A percentile compares a stretch with the other conserved stretches of the same genome.
phyloP scores from a whole-genome alignment of 768 basidiomycete genomes.

The Porphyrellus cyaneotinctus region DNA sequence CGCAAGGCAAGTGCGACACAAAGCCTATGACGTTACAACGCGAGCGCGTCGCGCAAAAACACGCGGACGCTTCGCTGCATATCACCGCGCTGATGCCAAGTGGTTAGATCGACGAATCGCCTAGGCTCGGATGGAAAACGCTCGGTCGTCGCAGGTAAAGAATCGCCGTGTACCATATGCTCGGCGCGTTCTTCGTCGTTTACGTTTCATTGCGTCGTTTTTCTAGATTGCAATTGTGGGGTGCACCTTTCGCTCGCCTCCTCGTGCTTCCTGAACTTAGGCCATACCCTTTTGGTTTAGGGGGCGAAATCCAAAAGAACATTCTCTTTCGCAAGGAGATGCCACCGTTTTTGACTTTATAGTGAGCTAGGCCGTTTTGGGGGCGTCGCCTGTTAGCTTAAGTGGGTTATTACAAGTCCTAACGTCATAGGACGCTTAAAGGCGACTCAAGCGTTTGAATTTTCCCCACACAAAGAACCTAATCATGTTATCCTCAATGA shows the following conservation, averaged over 20 bases:
- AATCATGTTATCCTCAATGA: conserved; percentile 93
- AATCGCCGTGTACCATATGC: neutral
- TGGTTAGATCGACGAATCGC: conserved; percentile 66
- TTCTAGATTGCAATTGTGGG: conserved; percentile 70
- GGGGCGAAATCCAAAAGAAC: conserved; percentile 72
- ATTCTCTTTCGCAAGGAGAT: conserved; percentile 64
- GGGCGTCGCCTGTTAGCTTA: conserved; percentile 1
- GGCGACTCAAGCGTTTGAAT: conserved; percentile 57
- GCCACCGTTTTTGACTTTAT: conserved; percentile 65
- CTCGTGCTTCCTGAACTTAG: neutral
- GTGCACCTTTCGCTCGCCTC: conserved; percentile 33
- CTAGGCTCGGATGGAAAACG: conserved; percentile 80
- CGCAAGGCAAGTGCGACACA: conserved; percentile 53
- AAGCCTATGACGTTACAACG: neutral
- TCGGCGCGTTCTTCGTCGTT: neutral
- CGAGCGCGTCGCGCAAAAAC: neutral
- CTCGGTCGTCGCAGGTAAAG: conserved; percentile 26
- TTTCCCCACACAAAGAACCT: conserved; percentile 60
- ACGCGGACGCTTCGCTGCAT: neutral
- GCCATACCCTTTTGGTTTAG: conserved; percentile 31
- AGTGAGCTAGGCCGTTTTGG: conserved; percentile 41
- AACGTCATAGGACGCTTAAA: conserved; percentile 69
- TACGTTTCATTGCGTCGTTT: neutral
- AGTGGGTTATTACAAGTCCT: conserved; percentile 57
- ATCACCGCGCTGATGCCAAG: conserved; percentile 16